phyloP scores from a whole-genome alignment of 495 filamentous ascomycete genomes.

The Aspergillus avenaceus region DNA sequence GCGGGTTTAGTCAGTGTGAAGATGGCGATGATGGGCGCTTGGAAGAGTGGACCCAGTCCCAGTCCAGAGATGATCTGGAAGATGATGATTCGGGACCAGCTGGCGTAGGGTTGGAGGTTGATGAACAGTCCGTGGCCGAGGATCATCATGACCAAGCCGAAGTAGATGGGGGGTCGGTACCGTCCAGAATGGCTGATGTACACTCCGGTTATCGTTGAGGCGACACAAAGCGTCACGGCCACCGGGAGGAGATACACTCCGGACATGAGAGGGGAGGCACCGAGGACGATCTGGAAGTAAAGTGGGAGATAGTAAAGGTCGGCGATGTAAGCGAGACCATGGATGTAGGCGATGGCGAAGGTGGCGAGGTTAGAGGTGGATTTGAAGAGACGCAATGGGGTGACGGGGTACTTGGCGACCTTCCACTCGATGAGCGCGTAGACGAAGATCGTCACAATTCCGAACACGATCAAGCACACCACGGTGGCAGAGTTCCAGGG shows the following conservation, averaged over 20 bases:
- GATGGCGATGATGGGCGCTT: constrained; percentile 41
- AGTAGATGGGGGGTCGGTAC: constrained; percentile 51
- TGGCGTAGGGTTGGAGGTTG: constrained; percentile 44
- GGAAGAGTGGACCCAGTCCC: constrained; percentile 65
- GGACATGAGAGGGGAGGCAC: constrained; percentile 64
- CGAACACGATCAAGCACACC: constrained; percentile 76
- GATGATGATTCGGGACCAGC: constrained; percentile 57
- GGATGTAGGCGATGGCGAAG: constrained; percentile 54
- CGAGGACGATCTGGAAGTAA: constrained; percentile 74
- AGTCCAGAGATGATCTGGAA: constrained; percentile 48
- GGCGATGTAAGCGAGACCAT: constrained; percentile 70
- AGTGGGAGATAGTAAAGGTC: constrained; percentile 73
- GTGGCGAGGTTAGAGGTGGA: constrained; percentile 54
- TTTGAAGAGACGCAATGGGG: constrained; percentile 66
- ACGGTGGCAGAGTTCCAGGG: constrained; percentile 74
- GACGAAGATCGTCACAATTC: constrained; percentile 51
- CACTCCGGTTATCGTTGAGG: too few species aligned
- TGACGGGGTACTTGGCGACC: constrained; percentile 70
- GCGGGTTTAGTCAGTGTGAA: constrained; percentile 26
- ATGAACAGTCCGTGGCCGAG: constrained; percentile 65
- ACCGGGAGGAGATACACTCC: constrained; percentile 78
- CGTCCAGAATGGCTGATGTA: too few species aligned
- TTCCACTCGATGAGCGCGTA: constrained; percentile 69
- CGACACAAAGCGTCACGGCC: constrained; percentile 62
- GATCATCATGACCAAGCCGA: constrained; percentile 53